Evolutionary conservation across 352 stramenopile species (phyloP), one percentile per base, ranked within the genome.

Genomic region (Globisporangium cylindrosporum): DNA sequence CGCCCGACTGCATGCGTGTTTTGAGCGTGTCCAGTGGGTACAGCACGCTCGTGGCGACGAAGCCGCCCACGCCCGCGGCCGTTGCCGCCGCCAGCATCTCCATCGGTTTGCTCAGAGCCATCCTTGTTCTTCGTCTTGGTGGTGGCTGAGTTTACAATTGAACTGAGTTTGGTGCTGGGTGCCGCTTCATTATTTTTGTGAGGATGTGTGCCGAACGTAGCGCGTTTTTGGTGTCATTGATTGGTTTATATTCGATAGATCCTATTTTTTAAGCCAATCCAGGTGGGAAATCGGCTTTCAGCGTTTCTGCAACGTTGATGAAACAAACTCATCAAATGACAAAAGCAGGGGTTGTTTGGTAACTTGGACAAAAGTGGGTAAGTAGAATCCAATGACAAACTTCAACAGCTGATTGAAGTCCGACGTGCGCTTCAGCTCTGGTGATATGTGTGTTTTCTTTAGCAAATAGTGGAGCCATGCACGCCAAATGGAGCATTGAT

Each of bases 11-110:
- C 59, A 97, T 90, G 57, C 88, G 86, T 71, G 86, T 95, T 82
- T 97, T 97, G 64, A 97, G 79, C 62, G 86, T 94, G 65, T 97
- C 90, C 12, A 97, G 76, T 49, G 90, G 90, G 63, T 94, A 95
- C 48, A 95, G 68, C 25, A 90, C 85, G 54, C 78, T 84, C 48
- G 88, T 94, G 61, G 88, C 80, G 56, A 93, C 69, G 73, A 93
- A 86, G 56, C 88, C 88, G 36, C 88, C 86, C 24, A 93, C 78
- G 59, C 85, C 88, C 2, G 88, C 88, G 9, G 88, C 83, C 4
- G 84, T 91, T 29, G 88, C 88, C 34, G 84, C 85, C 63, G 85
- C 84, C 75, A 94, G 69, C 81, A 86, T 92, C 66, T 93, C 76
- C 84, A 92, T 90, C 5, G 86, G 84, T 73, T 95, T 95, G 74